A percentile compares a stretch with the other conserved stretches of the same genome.
Conservation (phyloP, 139 green algal species). For the Eudorina sp. region DNA sequence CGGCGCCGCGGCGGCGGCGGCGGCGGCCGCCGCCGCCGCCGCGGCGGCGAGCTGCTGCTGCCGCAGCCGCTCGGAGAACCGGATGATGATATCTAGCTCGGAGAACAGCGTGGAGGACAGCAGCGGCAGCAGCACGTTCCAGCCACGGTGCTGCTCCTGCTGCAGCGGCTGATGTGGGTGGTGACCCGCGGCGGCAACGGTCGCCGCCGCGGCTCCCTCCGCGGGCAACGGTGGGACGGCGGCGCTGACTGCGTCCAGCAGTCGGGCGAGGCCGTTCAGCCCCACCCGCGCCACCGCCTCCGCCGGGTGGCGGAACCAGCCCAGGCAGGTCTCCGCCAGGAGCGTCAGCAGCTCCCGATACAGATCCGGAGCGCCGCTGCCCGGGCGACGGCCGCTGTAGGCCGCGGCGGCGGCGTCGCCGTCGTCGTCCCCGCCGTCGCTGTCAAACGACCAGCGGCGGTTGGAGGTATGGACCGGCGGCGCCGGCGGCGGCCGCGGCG, state of each 20-base stretch:
- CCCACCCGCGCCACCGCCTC: constrained; percentile 32
- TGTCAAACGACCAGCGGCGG: constrained; percentile 6
- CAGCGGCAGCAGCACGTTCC: constrained; percentile 29
- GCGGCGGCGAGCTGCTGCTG: not conserved
- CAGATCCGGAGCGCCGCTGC: not conserved
- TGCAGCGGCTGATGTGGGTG: not conserved
- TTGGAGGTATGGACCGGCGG: too few relatives aligned
- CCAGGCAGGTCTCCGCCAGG: constrained; percentile 38
- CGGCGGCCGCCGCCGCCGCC: not conserved
- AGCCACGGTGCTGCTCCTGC: not conserved
- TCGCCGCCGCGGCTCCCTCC: not conserved
- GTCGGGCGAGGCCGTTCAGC: not conserved
- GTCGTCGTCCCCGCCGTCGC: not conserved
- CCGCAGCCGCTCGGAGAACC: constrained; percentile 3
- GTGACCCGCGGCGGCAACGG: not conserved
- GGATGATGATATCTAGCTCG: not conserved
- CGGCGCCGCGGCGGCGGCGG: not conserved
- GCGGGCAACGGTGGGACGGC: not conserved
- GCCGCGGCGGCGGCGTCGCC: not conserved
- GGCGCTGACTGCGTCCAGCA: constrained; percentile 11
- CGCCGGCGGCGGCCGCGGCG: not conserved
- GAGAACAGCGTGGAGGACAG: not conserved
- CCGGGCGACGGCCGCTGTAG: not conserved
- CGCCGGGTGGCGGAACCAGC: constrained; percentile 40
- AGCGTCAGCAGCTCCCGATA: constrained; percentile 46